Percentiles rank a stretch among this genome's conserved stretches.
phyloP scores from a whole-genome alignment of 805 yeast species.

The Babjeviella inositovora region DNA sequence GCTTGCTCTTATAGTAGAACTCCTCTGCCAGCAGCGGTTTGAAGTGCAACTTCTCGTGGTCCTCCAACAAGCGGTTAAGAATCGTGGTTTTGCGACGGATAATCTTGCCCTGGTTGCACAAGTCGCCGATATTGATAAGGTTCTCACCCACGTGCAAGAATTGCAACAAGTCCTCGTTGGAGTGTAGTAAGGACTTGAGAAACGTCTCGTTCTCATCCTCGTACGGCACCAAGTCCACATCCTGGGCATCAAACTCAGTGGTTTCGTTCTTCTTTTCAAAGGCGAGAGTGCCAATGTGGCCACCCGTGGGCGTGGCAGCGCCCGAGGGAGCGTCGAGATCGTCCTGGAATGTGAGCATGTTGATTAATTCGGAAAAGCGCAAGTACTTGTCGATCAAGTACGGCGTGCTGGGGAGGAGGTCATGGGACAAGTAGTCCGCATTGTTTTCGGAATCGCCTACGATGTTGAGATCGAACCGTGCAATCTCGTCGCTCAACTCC shows the following conservation, averaged over 20 bases:
- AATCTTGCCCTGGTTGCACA: too few relatives aligned
- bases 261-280: slow-evolving; percentile 26
- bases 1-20: too few relatives aligned
- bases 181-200: slow-evolving; percentile 15
- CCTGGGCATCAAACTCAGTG: too few relatives aligned
- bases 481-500: slow-evolving; percentile 37
- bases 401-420: slow-evolving; percentile 59
- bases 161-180: slow-evolving; percentile 13
- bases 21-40: too few relatives aligned
- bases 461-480: slow-evolving; percentile 40
- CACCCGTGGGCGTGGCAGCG: slow-evolving; percentile 9
- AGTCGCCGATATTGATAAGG: too few relatives aligned
- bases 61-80: too few relatives aligned
- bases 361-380: slow-evolving; percentile 40
- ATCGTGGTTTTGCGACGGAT: too few relatives aligned
- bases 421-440: too few relatives aligned
- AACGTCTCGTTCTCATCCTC: slow-evolving; percentile 25
- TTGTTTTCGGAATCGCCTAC: slow-evolving; percentile 29
- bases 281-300: slow-evolving; percentile 27
- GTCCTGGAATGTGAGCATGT: slow-evolving; percentile 13
- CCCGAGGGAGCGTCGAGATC: not conserved
- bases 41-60: too few relatives aligned
- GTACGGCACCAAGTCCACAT: slow-evolving; percentile 15
- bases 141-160: too few relatives aligned
- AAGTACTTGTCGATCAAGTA: slow-evolving; percentile 51